Base-by-base conservation (phyloP, 2,329 filamentous ascomycete species). In the Diplodia intermedia region DNA sequence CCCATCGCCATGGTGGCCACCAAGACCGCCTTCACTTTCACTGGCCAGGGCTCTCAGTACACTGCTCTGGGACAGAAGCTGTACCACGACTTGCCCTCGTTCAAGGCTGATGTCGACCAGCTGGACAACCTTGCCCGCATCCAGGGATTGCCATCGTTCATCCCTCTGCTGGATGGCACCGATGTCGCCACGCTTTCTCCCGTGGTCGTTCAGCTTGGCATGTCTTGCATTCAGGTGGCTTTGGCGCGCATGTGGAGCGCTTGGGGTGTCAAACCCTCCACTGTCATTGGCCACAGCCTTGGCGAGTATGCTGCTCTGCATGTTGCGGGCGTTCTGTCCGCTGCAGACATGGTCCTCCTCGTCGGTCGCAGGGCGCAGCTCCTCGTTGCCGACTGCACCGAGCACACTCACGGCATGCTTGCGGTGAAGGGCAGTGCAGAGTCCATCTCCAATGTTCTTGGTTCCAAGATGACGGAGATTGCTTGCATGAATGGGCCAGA, bases 401-500 rank as follows among this genome's bases (percentile, higher is more conserved):
- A 85, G 14, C 86, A 88, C 69, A 91, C 86, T 1, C 90, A 93
- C 72, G 84, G 84, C 38, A 90, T 90, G 88, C 76, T 90, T 31
- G 86, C 86, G 15, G 85, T 90, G 69, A 85, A 83, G 77, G 81
- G 80, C 57, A 81, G 78, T 65, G 80, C 73, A 53, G 83, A 87
- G 31, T 81, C 84, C 5, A 86, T 89, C 69, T 82, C 79, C 54
- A 82, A 85, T 29, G 84, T 84, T 63, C 78, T 85, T 69, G 83
- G 88, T 20, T 75, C 77, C 67, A 81, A 81, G 71, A 82, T 82
- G 72, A 79, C 79, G 40, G 84, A 86, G 72, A 79, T 89, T 69
- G 90, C 92, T 18, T 95, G 92, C 80, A 86, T 93, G 76, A 96
- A 96, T 72, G 88, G 90, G 0, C 88, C 89, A 0, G 83, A 87